Percentiles rank a stretch among this genome's conserved stretches.
These are phyloP conservation scores for Ophiostoma australiae DNA, from an alignment of 2,329 filamentous ascomycete genomes.

Conservation along the genomic window DNA sequence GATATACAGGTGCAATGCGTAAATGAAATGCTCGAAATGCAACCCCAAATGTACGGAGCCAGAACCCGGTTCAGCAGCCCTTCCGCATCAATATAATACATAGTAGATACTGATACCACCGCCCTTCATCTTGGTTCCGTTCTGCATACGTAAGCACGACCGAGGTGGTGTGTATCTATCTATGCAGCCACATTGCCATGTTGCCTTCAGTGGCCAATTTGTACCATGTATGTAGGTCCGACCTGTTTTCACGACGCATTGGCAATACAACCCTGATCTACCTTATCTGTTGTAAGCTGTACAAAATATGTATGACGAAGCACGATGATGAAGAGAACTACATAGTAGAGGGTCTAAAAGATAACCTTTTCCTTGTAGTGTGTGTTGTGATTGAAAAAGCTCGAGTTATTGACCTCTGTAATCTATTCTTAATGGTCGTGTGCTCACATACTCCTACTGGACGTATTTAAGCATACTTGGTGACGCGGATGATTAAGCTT, in stretches of 20 bases:
- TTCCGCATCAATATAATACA: background rate
- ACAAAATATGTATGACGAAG: background rate
- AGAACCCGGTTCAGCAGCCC: background rate
- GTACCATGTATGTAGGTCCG: background rate
- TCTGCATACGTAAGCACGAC: background rate
- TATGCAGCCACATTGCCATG: background rate
- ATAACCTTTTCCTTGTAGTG: background rate
- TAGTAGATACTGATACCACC: background rate
- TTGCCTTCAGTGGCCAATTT: background rate
- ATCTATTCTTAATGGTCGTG: background rate
- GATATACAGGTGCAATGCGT: background rate
- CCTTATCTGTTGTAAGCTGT: background rate
- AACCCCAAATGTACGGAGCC: background rate
- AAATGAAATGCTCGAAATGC: background rate
- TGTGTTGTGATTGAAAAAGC: background rate
- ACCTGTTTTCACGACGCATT: background rate
- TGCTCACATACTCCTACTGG: background rate
- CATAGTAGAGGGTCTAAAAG: background rate
- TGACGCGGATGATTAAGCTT: background rate
- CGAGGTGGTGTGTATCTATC: constrained; percentile 4
- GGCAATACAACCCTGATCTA: constrained; percentile 7
- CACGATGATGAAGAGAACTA: background rate
- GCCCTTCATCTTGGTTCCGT: background rate
- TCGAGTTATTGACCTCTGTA: background rate
- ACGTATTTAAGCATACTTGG: background rate